Percentiles rank a stretch among this genome's conserved stretches.
These are phyloP conservation scores for Linnemannia exigua DNA, from an alignment of 192 early-diverging fungal genomes.

Conservation along the genomic window DNA sequence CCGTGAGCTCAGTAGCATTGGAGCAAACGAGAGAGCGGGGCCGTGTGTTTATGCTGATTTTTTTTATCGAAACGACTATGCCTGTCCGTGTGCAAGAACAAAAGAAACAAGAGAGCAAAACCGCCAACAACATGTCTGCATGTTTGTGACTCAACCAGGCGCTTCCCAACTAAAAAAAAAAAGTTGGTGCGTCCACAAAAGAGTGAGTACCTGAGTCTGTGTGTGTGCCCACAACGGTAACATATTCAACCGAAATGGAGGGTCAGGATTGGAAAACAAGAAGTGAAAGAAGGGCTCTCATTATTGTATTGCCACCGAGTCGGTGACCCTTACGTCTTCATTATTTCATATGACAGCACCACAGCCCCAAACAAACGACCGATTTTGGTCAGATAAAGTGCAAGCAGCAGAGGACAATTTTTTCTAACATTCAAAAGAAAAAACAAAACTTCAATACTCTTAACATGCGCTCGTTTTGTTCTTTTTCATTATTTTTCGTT, in stretches of 20 bases:
- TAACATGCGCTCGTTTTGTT: neutral
- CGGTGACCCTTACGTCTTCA: neutral
- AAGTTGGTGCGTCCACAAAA: neutral
- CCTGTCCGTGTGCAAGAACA: constrained; percentile 1
- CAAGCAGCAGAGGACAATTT: neutral
- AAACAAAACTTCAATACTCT: neutral
- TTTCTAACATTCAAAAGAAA: neutral
- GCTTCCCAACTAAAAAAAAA: neutral
- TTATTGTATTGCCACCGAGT: neutral
- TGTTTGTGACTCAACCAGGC: neutral
- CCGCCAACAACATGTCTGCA: neutral
- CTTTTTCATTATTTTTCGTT: neutral
- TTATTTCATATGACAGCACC: constrained; percentile 6
- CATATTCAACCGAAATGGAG: neutral
- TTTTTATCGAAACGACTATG: neutral
- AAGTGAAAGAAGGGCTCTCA: neutral
- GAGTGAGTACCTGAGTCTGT: too few species aligned
- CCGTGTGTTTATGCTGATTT: neutral
- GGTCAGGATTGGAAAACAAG: neutral
- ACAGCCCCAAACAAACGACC: neutral
- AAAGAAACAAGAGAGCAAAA: neutral
- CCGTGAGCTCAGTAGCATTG: too few species aligned
- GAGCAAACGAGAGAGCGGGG: neutral
- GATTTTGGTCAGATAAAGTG: too few species aligned
- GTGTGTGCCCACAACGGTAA: neutral